Conservation (phyloP, 2,329 filamentous ascomycete species). For the Talaromyces sp. region DNA sequence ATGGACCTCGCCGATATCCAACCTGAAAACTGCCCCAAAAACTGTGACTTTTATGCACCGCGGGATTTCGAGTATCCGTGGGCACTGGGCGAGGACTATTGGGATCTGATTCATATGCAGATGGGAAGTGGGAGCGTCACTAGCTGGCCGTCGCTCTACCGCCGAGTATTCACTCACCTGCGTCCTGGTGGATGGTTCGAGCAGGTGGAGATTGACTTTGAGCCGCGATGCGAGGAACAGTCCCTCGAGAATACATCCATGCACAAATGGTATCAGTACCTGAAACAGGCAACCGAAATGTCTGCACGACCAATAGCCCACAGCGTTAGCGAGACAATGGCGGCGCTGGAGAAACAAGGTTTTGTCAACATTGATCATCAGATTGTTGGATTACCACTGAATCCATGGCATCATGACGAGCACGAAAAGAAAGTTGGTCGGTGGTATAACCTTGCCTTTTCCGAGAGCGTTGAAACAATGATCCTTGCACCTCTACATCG, state of each 20-base stretch:
- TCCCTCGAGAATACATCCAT: conserved; percentile 56
- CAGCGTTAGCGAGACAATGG: conserved; percentile 54
- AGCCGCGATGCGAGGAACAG: conserved; percentile 67
- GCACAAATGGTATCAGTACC: conserved; percentile 64
- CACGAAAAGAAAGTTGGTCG: conserved; percentile 65
- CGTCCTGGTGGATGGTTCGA: conserved; percentile 75
- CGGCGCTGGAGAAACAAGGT: conserved; percentile 64
- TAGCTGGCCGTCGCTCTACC: conserved; percentile 72
- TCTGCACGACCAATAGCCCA: conserved; percentile 64
- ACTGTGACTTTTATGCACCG: conserved; percentile 62
- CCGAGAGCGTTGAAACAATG: conserved; percentile 68
- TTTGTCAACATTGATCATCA: conserved; percentile 76
- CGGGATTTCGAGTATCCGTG: conserved; percentile 77
- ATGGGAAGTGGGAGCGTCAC: conserved; percentile 73
- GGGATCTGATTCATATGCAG: conserved; percentile 79
- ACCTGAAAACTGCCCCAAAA: conserved; percentile 65
- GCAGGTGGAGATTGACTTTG: conserved; percentile 84
- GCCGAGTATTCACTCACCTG: conserved; percentile 68
- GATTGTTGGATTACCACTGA: conserved; percentile 66
- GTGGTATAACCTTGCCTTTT: conserved; percentile 80
- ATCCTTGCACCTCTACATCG: conserved; percentile 70
- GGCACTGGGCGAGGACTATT: conserved; percentile 63
- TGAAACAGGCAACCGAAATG: conserved; percentile 64
- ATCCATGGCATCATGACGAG: conserved; percentile 65
- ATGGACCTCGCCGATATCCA: conserved; percentile 62